phyloP scores from a whole-genome alignment of 768 basidiomycete species.

The Trametes sanguinea region DNA sequence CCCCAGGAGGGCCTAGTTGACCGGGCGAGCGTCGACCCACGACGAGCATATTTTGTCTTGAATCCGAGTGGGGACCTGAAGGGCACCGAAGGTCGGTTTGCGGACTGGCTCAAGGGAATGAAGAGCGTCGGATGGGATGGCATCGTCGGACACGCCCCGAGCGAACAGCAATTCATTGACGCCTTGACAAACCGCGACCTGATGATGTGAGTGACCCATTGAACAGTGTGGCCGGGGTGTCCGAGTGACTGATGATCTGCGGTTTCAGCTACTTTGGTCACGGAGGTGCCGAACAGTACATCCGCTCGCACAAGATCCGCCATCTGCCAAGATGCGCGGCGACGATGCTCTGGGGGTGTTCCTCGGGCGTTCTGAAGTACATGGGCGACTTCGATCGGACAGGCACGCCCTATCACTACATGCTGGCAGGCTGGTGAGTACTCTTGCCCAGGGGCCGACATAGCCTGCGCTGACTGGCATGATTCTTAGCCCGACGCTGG shows the following conservation, averaged over 20 bases:
- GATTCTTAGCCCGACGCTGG: conserved; percentile 67
- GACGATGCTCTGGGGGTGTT: conserved; percentile 99
- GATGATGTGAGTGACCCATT: conserved; percentile 72
- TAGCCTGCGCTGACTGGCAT: not conserved
- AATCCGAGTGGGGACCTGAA: conserved; percentile 92
- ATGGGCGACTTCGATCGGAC: conserved; percentile 93
- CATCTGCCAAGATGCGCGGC: conserved; percentile 84
- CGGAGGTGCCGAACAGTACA: conserved; percentile 93
- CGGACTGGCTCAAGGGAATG: conserved; percentile 77
- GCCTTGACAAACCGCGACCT: conserved; percentile 77
- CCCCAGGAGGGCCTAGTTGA: conserved; percentile 35
- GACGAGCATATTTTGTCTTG: conserved; percentile 78
- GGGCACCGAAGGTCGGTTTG: conserved; percentile 81
- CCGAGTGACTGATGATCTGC: not conserved
- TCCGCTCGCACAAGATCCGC: conserved; percentile 83
- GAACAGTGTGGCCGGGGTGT: not conserved
- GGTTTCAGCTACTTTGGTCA: conserved; percentile 89
- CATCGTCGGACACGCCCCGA: conserved; percentile 70
- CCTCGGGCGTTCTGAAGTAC: conserved; percentile 83
- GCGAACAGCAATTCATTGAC: conserved; percentile 79
- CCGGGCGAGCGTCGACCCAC: conserved; percentile 60
- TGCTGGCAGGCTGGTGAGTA: conserved; percentile 95
- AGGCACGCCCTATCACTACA: conserved; percentile 93
- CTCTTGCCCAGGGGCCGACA: not conserved
- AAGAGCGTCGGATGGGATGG: conserved; percentile 80